phyloP scores from a whole-genome alignment of 768 basidiomycete species.

The Podaxis sp. region DNA sequence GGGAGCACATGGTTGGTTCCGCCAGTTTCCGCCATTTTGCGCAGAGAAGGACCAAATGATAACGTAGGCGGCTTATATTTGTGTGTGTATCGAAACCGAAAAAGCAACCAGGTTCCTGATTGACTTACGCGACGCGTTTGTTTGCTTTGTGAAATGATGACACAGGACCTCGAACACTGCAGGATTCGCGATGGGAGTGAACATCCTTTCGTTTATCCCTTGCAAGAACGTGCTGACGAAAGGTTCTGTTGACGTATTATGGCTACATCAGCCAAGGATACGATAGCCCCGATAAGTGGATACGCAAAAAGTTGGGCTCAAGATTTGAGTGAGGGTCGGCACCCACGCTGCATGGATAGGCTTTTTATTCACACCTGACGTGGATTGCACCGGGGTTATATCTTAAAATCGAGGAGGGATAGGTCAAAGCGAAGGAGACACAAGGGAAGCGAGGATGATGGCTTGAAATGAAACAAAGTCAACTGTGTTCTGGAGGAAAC shows the following conservation, averaged over 20 bases:
- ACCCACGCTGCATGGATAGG: constrained; percentile 2
- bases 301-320: background rate
- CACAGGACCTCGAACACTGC: constrained; percentile 10
- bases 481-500: background rate
- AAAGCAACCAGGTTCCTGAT: constrained; percentile 22
- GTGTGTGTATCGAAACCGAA: constrained; percentile 7
- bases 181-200: background rate
- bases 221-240: background rate
- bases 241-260: background rate
- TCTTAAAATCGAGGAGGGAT: background rate
- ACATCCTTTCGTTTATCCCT: background rate
- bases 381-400: background rate
- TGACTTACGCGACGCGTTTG: constrained; percentile 48
- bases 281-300: background rate
- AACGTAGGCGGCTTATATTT: constrained; percentile 18
- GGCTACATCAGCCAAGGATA: background rate
- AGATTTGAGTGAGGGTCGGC: constrained; percentile 4
- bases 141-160: constrained; percentile 33
- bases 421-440: background rate
- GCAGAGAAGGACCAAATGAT: constrained; percentile 28
- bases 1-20: constrained; percentile 27
- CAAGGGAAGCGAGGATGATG: background rate
- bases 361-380: constrained; percentile 6
- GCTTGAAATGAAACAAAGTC: background rate
- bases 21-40: constrained; percentile 21